phyloP scores from a whole-genome alignment of 176 grass and related monocot genomes.

The Saccharum officinarum region DNA sequence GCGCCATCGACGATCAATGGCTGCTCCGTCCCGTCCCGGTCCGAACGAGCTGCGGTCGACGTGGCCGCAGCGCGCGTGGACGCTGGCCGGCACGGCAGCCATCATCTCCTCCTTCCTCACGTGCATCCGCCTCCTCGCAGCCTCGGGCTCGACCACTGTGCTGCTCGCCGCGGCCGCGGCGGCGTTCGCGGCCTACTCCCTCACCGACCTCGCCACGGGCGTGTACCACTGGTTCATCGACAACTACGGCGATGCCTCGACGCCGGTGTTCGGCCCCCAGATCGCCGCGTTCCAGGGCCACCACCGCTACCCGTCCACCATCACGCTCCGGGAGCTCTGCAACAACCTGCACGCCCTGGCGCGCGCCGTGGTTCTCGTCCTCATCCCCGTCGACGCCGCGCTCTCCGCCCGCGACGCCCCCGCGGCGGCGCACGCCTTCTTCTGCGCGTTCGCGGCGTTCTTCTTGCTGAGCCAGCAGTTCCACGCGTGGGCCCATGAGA shows the following conservation, averaged over 20 bases:
- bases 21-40: too few relatives aligned
- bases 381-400: constrained; percentile 25
- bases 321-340: constrained; percentile 55
- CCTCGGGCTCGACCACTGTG: constrained; percentile 25
- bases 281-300: constrained; percentile 89
- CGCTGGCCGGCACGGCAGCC: constrained; percentile 50
- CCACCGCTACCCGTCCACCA: constrained; percentile 71
- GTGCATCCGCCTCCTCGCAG: too few relatives aligned
- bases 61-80: constrained; percentile 83
- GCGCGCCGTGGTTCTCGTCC: constrained; percentile 35
- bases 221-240: constrained; percentile 89
- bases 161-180: constrained; percentile 10
- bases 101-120: constrained; percentile 40
- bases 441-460: constrained; percentile 52
- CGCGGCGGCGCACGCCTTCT: constrained; percentile 58
- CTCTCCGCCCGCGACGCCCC: not conserved
- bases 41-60: constrained; percentile 38
- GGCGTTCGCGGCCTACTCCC: constrained; percentile 48
- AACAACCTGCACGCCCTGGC: constrained; percentile 79
- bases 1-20: too few relatives aligned
- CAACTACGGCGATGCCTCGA: constrained; percentile 81
- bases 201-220: constrained; percentile 73
- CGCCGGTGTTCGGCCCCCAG: constrained; percentile 61
- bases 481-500: constrained; percentile 83
- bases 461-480: constrained; percentile 84